Evolutionary conservation across 1,284 basidiomycete genomes (phyloP), one percentile per base, ranked within the genome.

Genomic region (Phaffia rhodozyma): DNA sequence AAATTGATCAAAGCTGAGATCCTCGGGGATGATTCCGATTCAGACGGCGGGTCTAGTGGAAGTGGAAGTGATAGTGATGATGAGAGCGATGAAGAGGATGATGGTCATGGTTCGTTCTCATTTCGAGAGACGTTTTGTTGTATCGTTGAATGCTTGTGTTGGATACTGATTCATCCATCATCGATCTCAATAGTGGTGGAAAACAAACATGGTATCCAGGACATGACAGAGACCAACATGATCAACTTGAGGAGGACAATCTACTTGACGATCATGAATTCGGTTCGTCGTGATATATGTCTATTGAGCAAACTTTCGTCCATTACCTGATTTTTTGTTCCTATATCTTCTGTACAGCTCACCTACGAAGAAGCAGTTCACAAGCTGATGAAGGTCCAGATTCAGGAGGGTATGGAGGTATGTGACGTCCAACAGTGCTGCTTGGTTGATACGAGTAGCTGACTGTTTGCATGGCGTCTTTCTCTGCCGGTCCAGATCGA

Each of bases 351-450:
- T 43, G 5, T 16, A 43, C 74, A 75, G 63, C 82, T 96, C 66
- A 93, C 91, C 77, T 97, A 94, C 73, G 94, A 98, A 76, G 94
- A 98, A 84, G 93, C 93, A 0, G 93, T 97, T 0, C 94, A 98
- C 78, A 98, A 98, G 75, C 78, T 98, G 38, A 83, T 97, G 71
- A 97, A 96, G 77, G 84, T 98, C 32, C 87, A 94, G 68, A 80
- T 98, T 23, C 80, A 84, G 58, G 91, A 93, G 72, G 93, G 93
- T 0, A 84, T 94, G 74, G 94, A 97, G 84, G 89, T 91, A 72
- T 61, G 79, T 73, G 11, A 23, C 21, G 29, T 49, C 32, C 18
- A 1, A 20, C 54, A 55, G 47, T 1, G 16, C 60, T 32, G 32
- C 55, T 34, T 58, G 11, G 53, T 61, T 51, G 21, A 58, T 29